Conservation (phyloP, 257 asterid genomes). For the Solanum microdontum region DNA sequence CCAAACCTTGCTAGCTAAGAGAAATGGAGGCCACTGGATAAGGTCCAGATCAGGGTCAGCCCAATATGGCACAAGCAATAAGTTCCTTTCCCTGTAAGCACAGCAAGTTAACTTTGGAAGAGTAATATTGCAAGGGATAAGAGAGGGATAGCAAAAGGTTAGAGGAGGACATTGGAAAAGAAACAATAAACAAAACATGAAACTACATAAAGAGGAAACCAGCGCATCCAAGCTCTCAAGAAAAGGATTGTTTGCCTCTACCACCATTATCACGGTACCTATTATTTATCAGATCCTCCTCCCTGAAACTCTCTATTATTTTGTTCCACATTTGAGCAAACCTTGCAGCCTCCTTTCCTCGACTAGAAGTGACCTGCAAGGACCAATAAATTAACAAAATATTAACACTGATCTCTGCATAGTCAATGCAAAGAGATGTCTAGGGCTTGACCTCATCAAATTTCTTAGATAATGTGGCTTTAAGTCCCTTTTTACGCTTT, state of each 20-base stretch:
- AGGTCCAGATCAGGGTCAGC: slow-evolving; percentile 89
- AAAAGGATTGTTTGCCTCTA: not conserved
- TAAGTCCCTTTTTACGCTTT: slow-evolving; percentile 62
- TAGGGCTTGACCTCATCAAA: slow-evolving; percentile 47
- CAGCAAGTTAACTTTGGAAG: not conserved
- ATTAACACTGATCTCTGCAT: not conserved
- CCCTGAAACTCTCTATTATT: slow-evolving; percentile 92
- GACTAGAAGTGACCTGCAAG: slow-evolving; percentile 62
- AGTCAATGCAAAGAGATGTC: not conserved
- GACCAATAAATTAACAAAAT: slow-evolving; percentile 8
- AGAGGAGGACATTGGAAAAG: not conserved
- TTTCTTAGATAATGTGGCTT: slow-evolving; percentile 67
- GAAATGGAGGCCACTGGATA: slow-evolving; percentile 98
- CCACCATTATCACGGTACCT: slow-evolving; percentile 23
- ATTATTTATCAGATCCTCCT: slow-evolving; percentile 84
- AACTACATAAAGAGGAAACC: not conserved
- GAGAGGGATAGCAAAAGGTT: not conserved
- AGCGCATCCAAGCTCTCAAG: slow-evolving; percentile 1
- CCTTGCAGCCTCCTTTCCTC: slow-evolving; percentile 71
- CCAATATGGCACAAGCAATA: slow-evolving; percentile 84
- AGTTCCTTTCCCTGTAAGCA: slow-evolving; percentile 66
- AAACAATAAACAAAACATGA: not conserved
- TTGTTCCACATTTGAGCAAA: slow-evolving; percentile 99
- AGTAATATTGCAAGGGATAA: not conserved
- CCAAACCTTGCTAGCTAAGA: slow-evolving; percentile 90